A percentile compares a stretch with the other conserved stretches of the same genome.
Evolutionary conservation across 2,329 filamentous ascomycete genomes (phyloP).

Genomic region (Claviceps africana): DNA sequence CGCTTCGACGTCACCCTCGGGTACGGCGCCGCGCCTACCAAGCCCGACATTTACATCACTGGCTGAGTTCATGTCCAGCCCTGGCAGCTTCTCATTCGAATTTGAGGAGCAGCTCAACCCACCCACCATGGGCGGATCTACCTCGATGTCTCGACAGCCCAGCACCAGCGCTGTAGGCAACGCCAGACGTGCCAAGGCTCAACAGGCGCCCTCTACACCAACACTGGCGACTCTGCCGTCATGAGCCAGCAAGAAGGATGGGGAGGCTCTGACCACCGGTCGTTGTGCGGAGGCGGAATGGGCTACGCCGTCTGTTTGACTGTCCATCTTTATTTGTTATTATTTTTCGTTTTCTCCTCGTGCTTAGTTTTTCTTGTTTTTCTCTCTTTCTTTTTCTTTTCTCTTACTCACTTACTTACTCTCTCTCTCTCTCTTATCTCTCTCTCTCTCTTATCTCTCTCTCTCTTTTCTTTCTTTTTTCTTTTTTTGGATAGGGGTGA

Average conservation of each 20-base stretch:
- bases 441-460: neutral
- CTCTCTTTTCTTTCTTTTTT: neutral
- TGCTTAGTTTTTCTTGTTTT: too few species aligned
- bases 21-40: constrained; percentile 18
- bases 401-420: too few species aligned
- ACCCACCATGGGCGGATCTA: neutral
- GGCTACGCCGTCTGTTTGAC: too few species aligned
- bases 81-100: constrained; percentile 19
- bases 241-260: neutral
- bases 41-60: constrained; percentile 24
- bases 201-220: constrained; percentile 19
- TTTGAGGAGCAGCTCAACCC: constrained; percentile 4
- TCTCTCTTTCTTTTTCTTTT: neutral
- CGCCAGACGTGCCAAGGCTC: constrained; percentile 16
- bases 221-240: constrained; percentile 16
- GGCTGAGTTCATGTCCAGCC: constrained; percentile 19
- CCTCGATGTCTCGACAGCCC: constrained; percentile 5
- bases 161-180: neutral
- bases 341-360: too few species aligned
- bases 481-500: neutral
- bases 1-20: constrained; percentile 16
- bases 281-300: too few species aligned
- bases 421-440: neutral
- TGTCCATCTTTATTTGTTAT: too few species aligned
- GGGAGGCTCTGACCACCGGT: too few species aligned